Evolutionary conservation across 2,329 filamentous ascomycete species (phyloP), one percentile per base, ranked within the genome.

Genomic region (Clarireedia monteithiana): DNA sequence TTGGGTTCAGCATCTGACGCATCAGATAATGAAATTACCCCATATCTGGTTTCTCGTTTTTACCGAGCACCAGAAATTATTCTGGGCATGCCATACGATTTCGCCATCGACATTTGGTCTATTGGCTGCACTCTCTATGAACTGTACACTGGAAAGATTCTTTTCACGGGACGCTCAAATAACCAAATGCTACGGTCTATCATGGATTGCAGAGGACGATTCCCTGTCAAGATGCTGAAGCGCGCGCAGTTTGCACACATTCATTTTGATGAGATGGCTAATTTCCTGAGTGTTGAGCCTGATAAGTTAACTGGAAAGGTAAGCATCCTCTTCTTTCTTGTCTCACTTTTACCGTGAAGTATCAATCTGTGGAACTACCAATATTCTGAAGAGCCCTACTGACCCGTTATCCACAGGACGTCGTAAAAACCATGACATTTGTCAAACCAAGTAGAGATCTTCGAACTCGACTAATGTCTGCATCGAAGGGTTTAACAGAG

Each of bases 51-150:
- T 68, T 96, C 91, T 74, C 86, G 95, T 55, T 99, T 97, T 73
- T 99, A 99, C 71, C 87, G 94, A 59, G 94, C 94, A 3, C 94
- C 95, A 2, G 94, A 99, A 74, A 90, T 99, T 68, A 96, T 99
- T 59, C 80, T 99, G 3, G 94, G 94, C n/a, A 91, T 96, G 76
- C 87, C 88, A 9, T 96, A 95, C 70, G 91, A 96, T 69, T 95
- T 92, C 69, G 86, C 88, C 6, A 89, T 97, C 62, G 94, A 99
- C 71, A 89, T 96, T 78, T 99, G 94, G 94, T 95, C 92, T 6
- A 90, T 97, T 62, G 95, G 94, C 39, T 99, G 94, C 73, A 99
- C 94, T 0, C 78, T 97, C 30, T 99, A 95, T 71, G 94, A 99
- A 73, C 78, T 99, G 42, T 97, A 95, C 75, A 97, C 94, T 0